phyloP scores from a whole-genome alignment of 73 alveolate species.

The Blepharisma stoltei region DNA sequence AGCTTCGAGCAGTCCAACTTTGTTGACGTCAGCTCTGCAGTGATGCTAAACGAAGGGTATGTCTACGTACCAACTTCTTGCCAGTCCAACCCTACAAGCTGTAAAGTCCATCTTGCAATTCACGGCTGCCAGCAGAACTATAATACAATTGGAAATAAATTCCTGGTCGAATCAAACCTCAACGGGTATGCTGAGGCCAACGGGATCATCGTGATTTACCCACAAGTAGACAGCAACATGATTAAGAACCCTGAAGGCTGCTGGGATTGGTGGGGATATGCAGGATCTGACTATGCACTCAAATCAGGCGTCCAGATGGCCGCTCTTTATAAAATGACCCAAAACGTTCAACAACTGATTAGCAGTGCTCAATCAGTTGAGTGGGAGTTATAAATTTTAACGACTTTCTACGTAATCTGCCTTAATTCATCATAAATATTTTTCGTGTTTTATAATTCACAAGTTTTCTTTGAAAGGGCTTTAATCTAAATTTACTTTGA shows the following conservation, averaged over 20 bases:
- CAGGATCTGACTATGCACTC: conserved; percentile 41
- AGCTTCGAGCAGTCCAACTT: background rate
- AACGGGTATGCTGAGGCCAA: conserved; percentile 51
- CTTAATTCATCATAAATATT: too few relatives aligned
- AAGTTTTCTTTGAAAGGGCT: too few relatives aligned
- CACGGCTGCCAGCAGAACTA: conserved; percentile 54
- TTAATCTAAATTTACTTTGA: too few relatives aligned
- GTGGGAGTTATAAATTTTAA: too few relatives aligned
- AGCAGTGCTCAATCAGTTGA: background rate
- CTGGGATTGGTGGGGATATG: conserved; percentile 70
- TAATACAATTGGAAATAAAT: conserved; percentile 31
- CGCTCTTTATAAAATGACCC: conserved; percentile 34
- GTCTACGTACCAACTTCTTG: conserved; percentile 22
- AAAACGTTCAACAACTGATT: conserved; percentile 19
- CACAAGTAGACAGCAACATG: conserved; percentile 33
- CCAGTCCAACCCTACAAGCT: background rate
- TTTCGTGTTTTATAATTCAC: too few relatives aligned
- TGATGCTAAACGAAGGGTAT: background rate
- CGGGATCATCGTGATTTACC: conserved; percentile 47
- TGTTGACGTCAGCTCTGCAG: conserved; percentile 19
- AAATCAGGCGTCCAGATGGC: conserved; percentile 45
- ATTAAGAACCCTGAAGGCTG: conserved; percentile 58
- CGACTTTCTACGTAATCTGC: too few relatives aligned
- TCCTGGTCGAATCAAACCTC: conserved; percentile 37
- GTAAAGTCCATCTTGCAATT: conserved; percentile 49